Evolutionary conservation across 257 asterid species (phyloP).

Genomic region (Ballota nigra): DNA sequence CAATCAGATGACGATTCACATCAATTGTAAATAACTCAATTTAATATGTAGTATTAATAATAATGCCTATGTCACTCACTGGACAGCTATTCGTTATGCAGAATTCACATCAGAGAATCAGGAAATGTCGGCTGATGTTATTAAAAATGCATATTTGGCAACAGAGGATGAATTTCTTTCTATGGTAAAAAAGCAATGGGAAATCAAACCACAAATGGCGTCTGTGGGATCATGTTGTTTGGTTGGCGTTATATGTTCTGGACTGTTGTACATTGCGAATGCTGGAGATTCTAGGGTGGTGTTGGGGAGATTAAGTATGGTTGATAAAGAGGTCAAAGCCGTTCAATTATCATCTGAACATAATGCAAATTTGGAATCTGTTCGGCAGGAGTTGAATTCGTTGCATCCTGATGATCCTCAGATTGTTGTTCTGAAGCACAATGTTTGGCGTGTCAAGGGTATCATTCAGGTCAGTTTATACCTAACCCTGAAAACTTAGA

Average conservation of each 20-base stretch:
- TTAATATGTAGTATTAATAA: neutral
- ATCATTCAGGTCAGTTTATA: conserved; percentile 58
- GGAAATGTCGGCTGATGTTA: conserved; percentile 68
- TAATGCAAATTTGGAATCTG: conserved; percentile 56
- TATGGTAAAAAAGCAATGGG: conserved; percentile 60
- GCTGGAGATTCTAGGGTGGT: conserved; percentile 77
- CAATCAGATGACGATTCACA: neutral
- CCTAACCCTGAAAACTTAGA: neutral
- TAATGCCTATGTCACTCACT: conserved; percentile 34
- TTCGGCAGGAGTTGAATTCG: conserved; percentile 54
- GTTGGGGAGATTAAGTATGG: conserved; percentile 46
- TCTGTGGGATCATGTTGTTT: conserved; percentile 76
- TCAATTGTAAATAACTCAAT: neutral
- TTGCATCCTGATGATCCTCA: conserved; percentile 75
- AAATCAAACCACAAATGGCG: conserved; percentile 54
- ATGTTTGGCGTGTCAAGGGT: conserved; percentile 88
- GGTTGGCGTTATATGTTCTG: conserved; percentile 60
- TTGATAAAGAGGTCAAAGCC: conserved; percentile 49
- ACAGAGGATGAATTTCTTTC: conserved; percentile 75
- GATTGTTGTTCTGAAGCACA: conserved; percentile 70
- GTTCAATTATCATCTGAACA: conserved; percentile 70
- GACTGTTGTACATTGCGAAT: conserved; percentile 63
- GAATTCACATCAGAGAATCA: conserved; percentile 49
- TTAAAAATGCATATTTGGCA: conserved; percentile 58
- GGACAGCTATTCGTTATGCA: conserved; percentile 44